A percentile compares a stretch with the other conserved stretches of the same genome.
Conservation (phyloP, 2,329 filamentous ascomycete species). For the Aureobasidium leucospermi region DNA sequence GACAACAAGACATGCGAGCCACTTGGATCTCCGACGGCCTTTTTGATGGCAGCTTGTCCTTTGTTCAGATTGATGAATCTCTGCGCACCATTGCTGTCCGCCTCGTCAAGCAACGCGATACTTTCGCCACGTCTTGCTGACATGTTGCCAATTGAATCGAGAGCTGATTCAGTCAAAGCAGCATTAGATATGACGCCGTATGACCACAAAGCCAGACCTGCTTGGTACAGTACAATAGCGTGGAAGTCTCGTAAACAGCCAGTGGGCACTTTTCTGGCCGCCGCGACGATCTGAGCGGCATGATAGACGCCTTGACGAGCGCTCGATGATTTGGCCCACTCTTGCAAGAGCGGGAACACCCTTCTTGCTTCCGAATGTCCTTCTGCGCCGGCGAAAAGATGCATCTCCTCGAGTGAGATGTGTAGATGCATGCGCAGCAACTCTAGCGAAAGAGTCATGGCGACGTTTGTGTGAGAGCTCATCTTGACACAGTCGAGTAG, state of each 20-base stretch:
- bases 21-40: slow-evolving; percentile 26
- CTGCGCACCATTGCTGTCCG: slow-evolving; percentile 41
- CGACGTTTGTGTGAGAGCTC: slow-evolving; percentile 26
- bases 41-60: slow-evolving; percentile 28
- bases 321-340: slow-evolving; percentile 51
- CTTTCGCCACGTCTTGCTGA: slow-evolving; percentile 19
- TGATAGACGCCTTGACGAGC: slow-evolving; percentile 58
- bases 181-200: slow-evolving; percentile 50
- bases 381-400: slow-evolving; percentile 61
- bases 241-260: slow-evolving; percentile 49
- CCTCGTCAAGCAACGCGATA: slow-evolving; percentile 47
- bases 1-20: slow-evolving; percentile 34
- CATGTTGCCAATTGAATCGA: background rate
- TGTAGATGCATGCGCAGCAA: slow-evolving; percentile 58
- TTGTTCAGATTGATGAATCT: slow-evolving; percentile 50
- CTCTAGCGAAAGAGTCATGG: slow-evolving; percentile 35
- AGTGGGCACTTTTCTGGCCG: slow-evolving; percentile 42
- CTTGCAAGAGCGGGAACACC: slow-evolving; percentile 51
- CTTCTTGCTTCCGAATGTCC: slow-evolving; percentile 57
- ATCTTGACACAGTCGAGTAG: slow-evolving; percentile 47
- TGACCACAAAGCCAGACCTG: slow-evolving; percentile 60
- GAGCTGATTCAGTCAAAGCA: slow-evolving; percentile 22
- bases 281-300: slow-evolving; percentile 58
- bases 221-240: slow-evolving; percentile 62
- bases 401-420: slow-evolving; percentile 57